Base-by-base conservation (phyloP, 495 filamentous ascomycete species). In the Penicillium herquei region DNA sequence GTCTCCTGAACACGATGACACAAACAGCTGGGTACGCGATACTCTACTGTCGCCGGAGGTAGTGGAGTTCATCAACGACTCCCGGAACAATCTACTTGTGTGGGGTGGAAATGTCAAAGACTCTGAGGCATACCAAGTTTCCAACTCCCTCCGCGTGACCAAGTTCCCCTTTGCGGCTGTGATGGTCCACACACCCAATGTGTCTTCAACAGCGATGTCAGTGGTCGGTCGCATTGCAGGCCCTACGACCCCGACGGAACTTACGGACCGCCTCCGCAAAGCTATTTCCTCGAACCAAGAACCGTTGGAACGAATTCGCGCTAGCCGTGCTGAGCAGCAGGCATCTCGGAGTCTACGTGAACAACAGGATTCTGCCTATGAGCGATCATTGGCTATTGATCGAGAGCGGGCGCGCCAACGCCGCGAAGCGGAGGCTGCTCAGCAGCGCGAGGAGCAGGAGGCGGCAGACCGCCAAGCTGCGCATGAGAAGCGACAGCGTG, bases 81-180 rank as follows among this genome's bases (percentile, higher is more conserved):
- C 84, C 3, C 72, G 76, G 35, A 88, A 92, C 65, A 87, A 89
- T 57, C 81, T 97, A 39, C 75, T 97, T 3, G 66, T 98, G 3
- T 98, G 94, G 94, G 91, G 84, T 16, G 94, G 95, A 16, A 95
- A 87, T 55, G 87, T 98, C 1, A 84, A 88, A 57, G 94, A 98
- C 64, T 85, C 91, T 5, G 94, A 98, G 70, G 88, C 92, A 6
- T 97, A 96, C 67, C 91, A 97, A 68, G 90, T 96, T 21, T 82
- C 91, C 33, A 83, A 81, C 33, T 87, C 90, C 31, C 83, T 98
- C 51, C 84, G 84, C 61, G 91, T 87, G 68, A 93, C 87, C 60
- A 94, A 94, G 63, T 96, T 91, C 65, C 94, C 94, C 5, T 96
- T 92, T 67, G 86, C 88, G 0, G 90, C 86, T 32, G 74, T 96